Evolutionary conservation across 2,329 filamentous ascomycete genomes (phyloP).

Genomic region (Fusarium begoniae): DNA sequence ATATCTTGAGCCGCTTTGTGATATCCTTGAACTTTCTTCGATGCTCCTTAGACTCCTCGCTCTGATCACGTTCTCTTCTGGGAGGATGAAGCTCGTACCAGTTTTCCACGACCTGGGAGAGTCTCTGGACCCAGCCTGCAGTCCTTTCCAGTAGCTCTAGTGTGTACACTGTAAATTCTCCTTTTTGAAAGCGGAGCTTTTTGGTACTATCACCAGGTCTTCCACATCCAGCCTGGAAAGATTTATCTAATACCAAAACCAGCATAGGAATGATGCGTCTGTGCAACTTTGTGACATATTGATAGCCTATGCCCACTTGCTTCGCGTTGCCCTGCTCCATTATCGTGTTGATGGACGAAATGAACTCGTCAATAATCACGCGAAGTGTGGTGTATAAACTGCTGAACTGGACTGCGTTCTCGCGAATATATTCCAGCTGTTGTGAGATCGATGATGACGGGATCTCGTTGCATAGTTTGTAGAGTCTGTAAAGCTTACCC

Average conservation of each 20-base stretch:
- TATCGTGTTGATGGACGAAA: conserved; percentile 2
- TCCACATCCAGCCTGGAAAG: conserved; percentile 32
- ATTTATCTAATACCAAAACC: conserved; percentile 32
- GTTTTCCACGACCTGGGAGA: conserved; percentile 12
- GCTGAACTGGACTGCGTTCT: neutral
- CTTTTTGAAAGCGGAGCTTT: neutral
- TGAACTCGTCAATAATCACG: conserved; percentile 6
- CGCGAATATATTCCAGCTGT: conserved; percentile 26
- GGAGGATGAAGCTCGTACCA: conserved; percentile 21
- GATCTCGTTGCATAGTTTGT: conserved; percentile 22
- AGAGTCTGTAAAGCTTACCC: conserved; percentile 14
- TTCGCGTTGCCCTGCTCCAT: neutral
- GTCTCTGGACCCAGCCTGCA: conserved; percentile 27
- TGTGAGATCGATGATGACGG: conserved; percentile 15
- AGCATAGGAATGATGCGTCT: conserved; percentile 41
- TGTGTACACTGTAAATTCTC: conserved; percentile 33
- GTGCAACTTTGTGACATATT: conserved; percentile 17
- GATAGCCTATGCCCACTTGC: neutral
- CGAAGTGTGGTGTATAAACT: conserved; percentile 16
- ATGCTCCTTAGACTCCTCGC: neutral
- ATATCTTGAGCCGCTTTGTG: neutral
- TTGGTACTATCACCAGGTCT: neutral
- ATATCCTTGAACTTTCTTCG: neutral
- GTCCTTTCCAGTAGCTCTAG: conserved; percentile 25
- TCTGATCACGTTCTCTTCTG: neutral